phyloP scores from a whole-genome alignment of 257 asterid species.

The Primulina tabacum region DNA sequence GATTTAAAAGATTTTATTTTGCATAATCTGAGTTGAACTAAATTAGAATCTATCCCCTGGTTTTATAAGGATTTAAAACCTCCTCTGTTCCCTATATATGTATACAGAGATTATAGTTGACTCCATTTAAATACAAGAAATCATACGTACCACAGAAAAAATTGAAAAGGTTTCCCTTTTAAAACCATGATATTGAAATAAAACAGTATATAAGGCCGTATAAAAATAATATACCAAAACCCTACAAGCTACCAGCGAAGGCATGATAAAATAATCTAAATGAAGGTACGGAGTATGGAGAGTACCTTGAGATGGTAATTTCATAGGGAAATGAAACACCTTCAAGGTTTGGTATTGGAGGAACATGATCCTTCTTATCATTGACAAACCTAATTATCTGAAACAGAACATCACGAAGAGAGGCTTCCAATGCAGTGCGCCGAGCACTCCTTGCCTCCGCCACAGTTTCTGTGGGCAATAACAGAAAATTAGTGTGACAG shows the following conservation, averaged over 20 bases:
- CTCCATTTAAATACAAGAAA: background rate
- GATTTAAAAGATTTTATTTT: background rate
- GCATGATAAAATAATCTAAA: background rate
- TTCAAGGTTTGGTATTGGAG: constrained; percentile 75
- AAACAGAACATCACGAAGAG: constrained; percentile 81
- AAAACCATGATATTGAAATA: background rate
- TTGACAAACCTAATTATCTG: constrained; percentile 88
- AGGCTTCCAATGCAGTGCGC: constrained; percentile 66
- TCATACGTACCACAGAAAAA: background rate
- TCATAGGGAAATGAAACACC: constrained; percentile 88
- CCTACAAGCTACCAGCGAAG: background rate
- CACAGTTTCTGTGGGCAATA: constrained; percentile 39
- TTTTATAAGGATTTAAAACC: background rate
- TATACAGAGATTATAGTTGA: background rate
- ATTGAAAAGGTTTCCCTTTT: background rate
- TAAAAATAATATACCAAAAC: constrained; percentile 8
- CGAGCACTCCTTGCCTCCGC: constrained; percentile 71
- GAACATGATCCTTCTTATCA: constrained; percentile 94
- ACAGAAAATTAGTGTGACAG: constrained; percentile 15
- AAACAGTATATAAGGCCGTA: background rate
- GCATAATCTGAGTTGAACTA: background rate
- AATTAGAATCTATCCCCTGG: background rate
- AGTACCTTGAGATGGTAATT: constrained; percentile 84
- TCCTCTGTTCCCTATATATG: constrained; percentile 4
- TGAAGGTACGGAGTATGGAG: background rate